Evolutionary conservation across 2,329 filamentous ascomycete species (phyloP).

Genomic region (Fusarium liriodendri): DNA sequence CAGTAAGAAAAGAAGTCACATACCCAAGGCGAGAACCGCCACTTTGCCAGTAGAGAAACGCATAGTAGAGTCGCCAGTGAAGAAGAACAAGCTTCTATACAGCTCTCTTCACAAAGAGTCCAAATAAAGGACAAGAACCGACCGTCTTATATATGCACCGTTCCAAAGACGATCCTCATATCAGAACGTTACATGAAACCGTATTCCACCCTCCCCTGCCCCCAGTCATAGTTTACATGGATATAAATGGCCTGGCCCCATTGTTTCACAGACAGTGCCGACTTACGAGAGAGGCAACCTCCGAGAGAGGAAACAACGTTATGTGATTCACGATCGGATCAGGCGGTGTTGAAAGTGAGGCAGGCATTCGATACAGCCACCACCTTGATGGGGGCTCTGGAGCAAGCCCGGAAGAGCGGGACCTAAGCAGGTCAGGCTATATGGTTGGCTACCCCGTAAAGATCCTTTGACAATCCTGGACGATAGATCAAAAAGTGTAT

Average conservation of each 20-base stretch:
- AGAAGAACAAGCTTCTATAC: not conserved
- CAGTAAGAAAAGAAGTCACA: accelerated
- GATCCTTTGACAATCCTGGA: not conserved
- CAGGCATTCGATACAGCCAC: not conserved
- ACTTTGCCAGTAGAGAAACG: not conserved
- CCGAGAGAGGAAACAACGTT: not conserved
- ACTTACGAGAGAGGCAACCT: not conserved
- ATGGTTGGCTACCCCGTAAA: not conserved
- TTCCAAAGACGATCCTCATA: not conserved
- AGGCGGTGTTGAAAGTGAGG: not conserved
- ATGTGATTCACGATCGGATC: not conserved
- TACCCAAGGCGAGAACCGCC: conserved; percentile 16
- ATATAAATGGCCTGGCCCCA: not conserved
- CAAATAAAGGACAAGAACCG: not conserved
- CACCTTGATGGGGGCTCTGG: not conserved
- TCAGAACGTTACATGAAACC: not conserved
- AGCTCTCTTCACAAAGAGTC: not conserved
- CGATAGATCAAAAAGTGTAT: not conserved
- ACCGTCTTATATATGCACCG: not conserved
- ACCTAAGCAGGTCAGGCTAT: not conserved
- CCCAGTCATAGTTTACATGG: not conserved
- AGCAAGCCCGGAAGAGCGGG: not conserved
- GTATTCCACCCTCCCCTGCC: not conserved
- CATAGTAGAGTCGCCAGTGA: conserved; percentile 3
- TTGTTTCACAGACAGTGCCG: not conserved